A percentile compares a stretch with the other conserved stretches of the same genome.
Evolutionary conservation across 169 alveolate genomes (phyloP).

Genomic region (Fabrea salina): DNA sequence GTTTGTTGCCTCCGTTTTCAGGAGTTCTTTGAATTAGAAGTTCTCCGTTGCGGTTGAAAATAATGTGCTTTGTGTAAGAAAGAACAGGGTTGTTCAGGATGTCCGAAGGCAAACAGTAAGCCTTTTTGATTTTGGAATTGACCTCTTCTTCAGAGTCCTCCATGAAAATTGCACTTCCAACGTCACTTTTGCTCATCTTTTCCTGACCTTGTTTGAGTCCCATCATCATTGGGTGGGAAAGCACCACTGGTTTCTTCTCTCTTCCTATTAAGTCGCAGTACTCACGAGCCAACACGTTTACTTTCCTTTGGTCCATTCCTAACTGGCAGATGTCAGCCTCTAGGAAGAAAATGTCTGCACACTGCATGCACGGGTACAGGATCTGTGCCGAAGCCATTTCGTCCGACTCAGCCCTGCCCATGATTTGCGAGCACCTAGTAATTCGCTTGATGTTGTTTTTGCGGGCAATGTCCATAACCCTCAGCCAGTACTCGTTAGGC

Average conservation of each 20-base stretch:
- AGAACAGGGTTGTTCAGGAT: constrained; percentile 94
- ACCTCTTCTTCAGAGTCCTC: constrained; percentile 95
- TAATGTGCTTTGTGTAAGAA: constrained; percentile 85
- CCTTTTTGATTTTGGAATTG: constrained; percentile 92
- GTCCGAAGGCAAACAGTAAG: constrained; percentile 92
- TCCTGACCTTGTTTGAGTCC: constrained; percentile 97
- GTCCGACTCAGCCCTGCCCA: constrained; percentile 98
- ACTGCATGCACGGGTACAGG: constrained; percentile 97
- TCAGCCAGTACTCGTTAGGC: constrained; percentile 95
- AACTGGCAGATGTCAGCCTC: constrained; percentile 98
- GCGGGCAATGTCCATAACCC: constrained; percentile 95
- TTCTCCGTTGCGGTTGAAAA: constrained; percentile 74
- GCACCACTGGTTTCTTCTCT: constrained; percentile 88
- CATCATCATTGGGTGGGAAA: constrained; percentile 95
- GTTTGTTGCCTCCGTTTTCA: constrained; percentile 84
- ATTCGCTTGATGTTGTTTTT: constrained; percentile 90
- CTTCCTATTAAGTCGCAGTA: constrained; percentile 85
- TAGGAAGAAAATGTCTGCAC: constrained; percentile 97
- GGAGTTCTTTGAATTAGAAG: constrained; percentile 73
- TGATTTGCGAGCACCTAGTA: constrained; percentile 96
- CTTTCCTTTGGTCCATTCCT: constrained; percentile 99
- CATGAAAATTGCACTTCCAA: constrained; percentile 97
- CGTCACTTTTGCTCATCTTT: constrained; percentile 96
- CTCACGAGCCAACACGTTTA: constrained; percentile 97
- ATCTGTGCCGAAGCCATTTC: constrained; percentile 62